Base-by-base conservation (phyloP, 2,329 filamentous ascomycete species). In the Cladosporium colombiae region DNA sequence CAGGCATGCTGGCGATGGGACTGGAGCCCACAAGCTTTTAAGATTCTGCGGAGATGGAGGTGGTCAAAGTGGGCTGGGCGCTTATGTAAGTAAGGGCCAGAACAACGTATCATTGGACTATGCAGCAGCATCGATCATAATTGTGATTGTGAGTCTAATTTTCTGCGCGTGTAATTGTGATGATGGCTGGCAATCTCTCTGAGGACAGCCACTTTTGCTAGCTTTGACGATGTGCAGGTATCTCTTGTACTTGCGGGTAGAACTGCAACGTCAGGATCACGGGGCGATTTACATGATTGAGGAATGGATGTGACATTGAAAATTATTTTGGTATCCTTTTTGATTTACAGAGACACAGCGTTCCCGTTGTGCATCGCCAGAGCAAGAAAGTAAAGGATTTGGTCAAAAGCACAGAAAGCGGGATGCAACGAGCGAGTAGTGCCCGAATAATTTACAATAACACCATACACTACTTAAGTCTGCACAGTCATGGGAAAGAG, bases 61-160 rank as follows among this genome's bases (percentile, higher is more conserved):
- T 27, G n/a, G 21, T 57, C n/a, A 40, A 40, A 27, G 31, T 57
- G n/a, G 55, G 55, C 55, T 57, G 55, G 55, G 55, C 55, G 55
- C 55, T 57, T 57, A 57, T 57, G n/a, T 57, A 57, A 57, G n/a
- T n/a, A n/a, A n/a, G n/a, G 23, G 23, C 18, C 40, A 31, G 5
- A 23, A 31, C 52, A 11, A 55, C 27, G 16, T 31, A 21, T 55
- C 16, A 55, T 11, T 55, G 50, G 50, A 44, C n/a, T n/a, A n/a
- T n/a, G n/a, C n/a, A n/a, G n/a, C n/a, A n/a, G n/a, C n/a, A n/a
- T n/a, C n/a, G n/a, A 11, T 29, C 5, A 40, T 21, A n/a, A 18
- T 18, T 18, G 3, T 29, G 13, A 7, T 25, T 52, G 2, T 1
- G n/a, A 11, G 14, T 29, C 16, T 53, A 31, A 13, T 52, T 18